These are phyloP conservation scores for Thielaviopsis ethacetica DNA, from an alignment of 2,329 filamentous ascomycete genomes.

Conservation along the genomic window DNA sequence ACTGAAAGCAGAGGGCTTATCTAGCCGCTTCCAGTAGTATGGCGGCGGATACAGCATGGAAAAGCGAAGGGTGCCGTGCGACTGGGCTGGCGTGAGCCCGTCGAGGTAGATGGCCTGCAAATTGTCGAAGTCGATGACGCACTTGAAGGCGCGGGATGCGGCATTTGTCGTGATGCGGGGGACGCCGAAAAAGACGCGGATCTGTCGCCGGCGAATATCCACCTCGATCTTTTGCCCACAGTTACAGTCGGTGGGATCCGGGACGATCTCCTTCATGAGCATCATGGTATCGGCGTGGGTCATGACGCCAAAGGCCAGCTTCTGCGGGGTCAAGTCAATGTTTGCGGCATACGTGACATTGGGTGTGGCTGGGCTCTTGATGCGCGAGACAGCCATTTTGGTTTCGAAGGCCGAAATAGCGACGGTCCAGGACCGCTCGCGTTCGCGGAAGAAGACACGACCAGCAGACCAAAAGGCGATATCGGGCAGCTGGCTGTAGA, in stretches of 20 bases:
- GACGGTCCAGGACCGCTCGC: neutral
- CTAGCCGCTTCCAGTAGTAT: conserved; percentile 26
- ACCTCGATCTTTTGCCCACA: conserved; percentile 4
- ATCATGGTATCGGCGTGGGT: neutral
- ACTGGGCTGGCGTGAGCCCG: neutral
- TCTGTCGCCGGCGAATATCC: conserved; percentile 5
- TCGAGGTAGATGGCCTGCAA: conserved; percentile 27
- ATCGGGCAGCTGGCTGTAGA: neutral
- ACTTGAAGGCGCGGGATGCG: conserved; percentile 20
- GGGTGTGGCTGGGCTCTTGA: conserved; percentile 1
- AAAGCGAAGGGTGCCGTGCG: conserved; percentile 26
- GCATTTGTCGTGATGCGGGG: neutral
- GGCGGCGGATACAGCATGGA: conserved; percentile 26
- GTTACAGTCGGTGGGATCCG: conserved; percentile 3
- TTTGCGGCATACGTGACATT: conserved; percentile 2
- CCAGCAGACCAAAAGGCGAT: neutral
- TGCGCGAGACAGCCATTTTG: conserved; percentile 1
- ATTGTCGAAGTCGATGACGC: conserved; percentile 28
- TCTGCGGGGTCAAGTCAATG: neutral
- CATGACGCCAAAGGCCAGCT: conserved; percentile 4
- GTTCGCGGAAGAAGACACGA: neutral
- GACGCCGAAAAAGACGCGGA: conserved; percentile 6
- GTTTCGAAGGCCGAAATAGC: neutral
- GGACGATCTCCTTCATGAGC: conserved; percentile 2
- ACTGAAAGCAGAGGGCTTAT: conserved; percentile 8